These are phyloP conservation scores for Quercus robur DNA, from an alignment of 306 rosid species.

Conservation along the genomic window DNA sequence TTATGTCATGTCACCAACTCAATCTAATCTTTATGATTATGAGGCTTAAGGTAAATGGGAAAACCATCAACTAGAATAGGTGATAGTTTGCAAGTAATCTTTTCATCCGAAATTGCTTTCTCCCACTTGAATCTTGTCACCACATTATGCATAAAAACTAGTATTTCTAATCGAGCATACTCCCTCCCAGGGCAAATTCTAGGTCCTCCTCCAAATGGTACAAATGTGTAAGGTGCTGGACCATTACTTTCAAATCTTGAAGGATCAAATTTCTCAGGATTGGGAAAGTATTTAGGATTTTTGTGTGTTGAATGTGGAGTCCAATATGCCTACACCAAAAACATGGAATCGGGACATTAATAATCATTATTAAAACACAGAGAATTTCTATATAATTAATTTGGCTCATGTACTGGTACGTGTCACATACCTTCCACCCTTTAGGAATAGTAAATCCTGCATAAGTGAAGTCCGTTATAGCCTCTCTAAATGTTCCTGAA, in stretches of 20 bases:
- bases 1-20: no score
- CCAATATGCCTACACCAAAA: conserved; percentile 28
- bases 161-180: conserved; percentile 19
- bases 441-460: conserved; percentile 40
- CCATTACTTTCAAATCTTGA: conserved; percentile 34
- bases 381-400: no score
- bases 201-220: conserved; percentile 42
- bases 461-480: conserved; percentile 21
- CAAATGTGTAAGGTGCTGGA: conserved; percentile 25
- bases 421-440: conserved; percentile 38
- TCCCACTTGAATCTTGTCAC: no score
- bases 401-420: no score
- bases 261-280: conserved; percentile 40
- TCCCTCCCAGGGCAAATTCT: conserved; percentile 37
- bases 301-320: conserved; percentile 28
- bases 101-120: not conserved
- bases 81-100: conserved; percentile 1
- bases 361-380: no score
- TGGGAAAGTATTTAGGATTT: conserved; percentile 21
- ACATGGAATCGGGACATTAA: not conserved
- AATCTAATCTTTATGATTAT: not conserved
- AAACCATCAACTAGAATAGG: conserved; percentile 27
- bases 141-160: no score
- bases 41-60: conserved; percentile 21
- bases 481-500: conserved; percentile 40